Conservation (phyloP, 108 stramenopile species). For the Schizochytrium sp. region DNA sequence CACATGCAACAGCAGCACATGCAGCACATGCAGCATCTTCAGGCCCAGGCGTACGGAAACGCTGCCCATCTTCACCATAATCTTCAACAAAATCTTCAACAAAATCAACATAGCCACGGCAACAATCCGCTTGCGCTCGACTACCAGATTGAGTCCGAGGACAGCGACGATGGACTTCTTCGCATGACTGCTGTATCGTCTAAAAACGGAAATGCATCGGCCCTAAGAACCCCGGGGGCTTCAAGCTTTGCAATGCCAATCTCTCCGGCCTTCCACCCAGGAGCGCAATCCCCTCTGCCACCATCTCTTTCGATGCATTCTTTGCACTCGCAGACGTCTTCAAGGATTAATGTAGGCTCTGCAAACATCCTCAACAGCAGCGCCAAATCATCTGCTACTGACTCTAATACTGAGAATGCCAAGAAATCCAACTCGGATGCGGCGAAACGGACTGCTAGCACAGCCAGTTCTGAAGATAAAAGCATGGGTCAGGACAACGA, state of each 20-base stretch:
- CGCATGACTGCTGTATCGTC: background rate
- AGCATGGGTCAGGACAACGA: background rate
- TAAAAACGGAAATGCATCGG: background rate
- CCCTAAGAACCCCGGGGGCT: background rate
- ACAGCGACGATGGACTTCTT: background rate
- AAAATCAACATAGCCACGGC: too few relatives aligned
- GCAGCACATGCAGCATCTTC: background rate
- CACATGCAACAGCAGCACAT: background rate
- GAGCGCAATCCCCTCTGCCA: background rate
- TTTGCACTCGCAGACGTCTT: background rate
- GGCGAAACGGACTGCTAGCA: background rate
- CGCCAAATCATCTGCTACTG: background rate
- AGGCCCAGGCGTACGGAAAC: too few relatives aligned
- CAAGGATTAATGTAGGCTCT: background rate
- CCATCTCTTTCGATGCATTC: background rate
- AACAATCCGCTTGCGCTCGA: background rate
- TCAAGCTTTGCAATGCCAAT: too few relatives aligned
- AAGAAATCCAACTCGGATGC: background rate
- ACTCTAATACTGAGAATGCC: background rate
- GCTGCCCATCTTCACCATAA: too few relatives aligned
- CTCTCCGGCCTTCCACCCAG: background rate
- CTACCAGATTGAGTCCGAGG: slow-evolving; percentile 27
- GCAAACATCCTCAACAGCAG: background rate
- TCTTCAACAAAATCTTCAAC: too few relatives aligned
- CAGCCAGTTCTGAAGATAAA: background rate